Conservation (phyloP, 805 yeast species). For the Candida maris region DNA sequence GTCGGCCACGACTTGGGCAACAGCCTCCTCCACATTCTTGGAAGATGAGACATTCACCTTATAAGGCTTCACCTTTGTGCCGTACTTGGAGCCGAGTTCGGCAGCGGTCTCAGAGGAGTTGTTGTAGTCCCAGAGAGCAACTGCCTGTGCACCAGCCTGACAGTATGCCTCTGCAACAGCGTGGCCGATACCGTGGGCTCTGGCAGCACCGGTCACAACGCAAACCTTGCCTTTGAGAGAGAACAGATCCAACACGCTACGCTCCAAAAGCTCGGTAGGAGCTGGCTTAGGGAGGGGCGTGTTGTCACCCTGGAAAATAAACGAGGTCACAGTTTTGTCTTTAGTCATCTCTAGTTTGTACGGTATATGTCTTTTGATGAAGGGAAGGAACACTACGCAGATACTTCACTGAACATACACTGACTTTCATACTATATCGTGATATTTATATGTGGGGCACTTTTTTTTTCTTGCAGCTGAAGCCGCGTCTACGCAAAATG, state of each 20-base stretch:
- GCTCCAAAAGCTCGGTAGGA: conserved; percentile 20
- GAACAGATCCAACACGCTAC: conserved; percentile 49
- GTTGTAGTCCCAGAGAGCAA: conserved; percentile 45
- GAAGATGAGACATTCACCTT: conserved; percentile 37
- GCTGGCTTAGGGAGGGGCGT: conserved; percentile 28
- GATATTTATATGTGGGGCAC: too few relatives aligned
- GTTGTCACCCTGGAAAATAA: conserved; percentile 21
- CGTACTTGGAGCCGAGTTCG: conserved; percentile 23
- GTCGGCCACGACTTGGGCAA: conserved; percentile 32
- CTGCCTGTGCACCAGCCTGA: conserved; percentile 78
- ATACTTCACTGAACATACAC: too few relatives aligned
- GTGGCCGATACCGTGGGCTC: conserved; percentile 64
- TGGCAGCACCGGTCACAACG: conserved; percentile 78
- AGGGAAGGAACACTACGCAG: too few relatives aligned
- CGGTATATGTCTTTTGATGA: too few relatives aligned
- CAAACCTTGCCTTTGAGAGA: conserved; percentile 81
- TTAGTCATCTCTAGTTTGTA: conserved; percentile 17
- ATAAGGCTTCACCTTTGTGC: conserved; percentile 23
- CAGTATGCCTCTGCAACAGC: conserved; percentile 81
- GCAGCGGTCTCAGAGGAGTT: conserved; percentile 23
- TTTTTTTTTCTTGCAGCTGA: too few relatives aligned
- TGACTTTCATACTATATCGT: too few relatives aligned
- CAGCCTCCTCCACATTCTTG: conserved; percentile 31
- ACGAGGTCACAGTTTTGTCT: conserved; percentile 22
- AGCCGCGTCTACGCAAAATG: too few relatives aligned